Percentiles rank a stretch among this genome's conserved stretches.
phyloP scores from a whole-genome alignment of 1,284 basidiomycete genomes.

The Volvariella surrecta region DNA sequence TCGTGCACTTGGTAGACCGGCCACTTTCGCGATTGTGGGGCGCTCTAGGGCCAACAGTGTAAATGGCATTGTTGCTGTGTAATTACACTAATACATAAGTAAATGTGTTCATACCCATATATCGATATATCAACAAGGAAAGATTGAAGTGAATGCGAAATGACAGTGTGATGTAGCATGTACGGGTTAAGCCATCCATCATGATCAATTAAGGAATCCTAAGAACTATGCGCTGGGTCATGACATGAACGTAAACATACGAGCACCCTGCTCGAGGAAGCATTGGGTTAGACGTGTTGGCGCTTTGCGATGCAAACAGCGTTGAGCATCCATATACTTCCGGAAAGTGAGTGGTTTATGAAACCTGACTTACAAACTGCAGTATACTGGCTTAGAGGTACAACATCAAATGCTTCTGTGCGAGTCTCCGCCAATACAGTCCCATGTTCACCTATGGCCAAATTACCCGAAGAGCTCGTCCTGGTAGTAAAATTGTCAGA shows the following conservation, averaged over 20 bases:
- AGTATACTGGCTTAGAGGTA: conserved; percentile 62
- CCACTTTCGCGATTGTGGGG: no score
- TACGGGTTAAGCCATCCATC: no score
- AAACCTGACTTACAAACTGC: conserved; percentile 59
- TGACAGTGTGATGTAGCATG: no score
- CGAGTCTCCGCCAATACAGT: conserved; percentile 55
- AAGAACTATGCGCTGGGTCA: conserved; percentile 6
- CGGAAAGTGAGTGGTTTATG: conserved; percentile 5
- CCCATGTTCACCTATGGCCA: conserved; percentile 42
- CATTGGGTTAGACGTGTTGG: conserved; percentile 53
- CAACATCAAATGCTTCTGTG: conserved; percentile 72
- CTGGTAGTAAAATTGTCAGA: conserved; percentile 14
- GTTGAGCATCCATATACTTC: conserved; percentile 9
- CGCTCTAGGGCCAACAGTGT: no score
- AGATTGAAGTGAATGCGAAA: no score
- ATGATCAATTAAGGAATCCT: no score
- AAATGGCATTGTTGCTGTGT: no score
- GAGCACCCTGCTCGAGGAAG: conserved; percentile 71
- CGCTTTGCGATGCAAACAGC: conserved; percentile 25
- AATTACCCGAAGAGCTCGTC: conserved; percentile 37
- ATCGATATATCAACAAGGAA: no score
- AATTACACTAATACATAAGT: no score
- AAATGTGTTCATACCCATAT: no score
- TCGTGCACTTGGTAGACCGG: no score
- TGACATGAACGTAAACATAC: conserved; percentile 39